Conservation (phyloP, 345 rosid genomes). For the Citrus sinensis region DVS_A1.0 CM039166.1:408001-408500, state of each 20-base stretch:
- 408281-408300: constrained; percentile 2
- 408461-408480: neutral
- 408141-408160: constrained; percentile 74
- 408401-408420: neutral
- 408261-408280: neutral
- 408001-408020: neutral
- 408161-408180: constrained; percentile 74
- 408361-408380: neutral
- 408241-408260: neutral
- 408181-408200: constrained; percentile 76
- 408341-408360: constrained; percentile 94
- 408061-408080: neutral
- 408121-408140: constrained; percentile 60
- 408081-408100: constrained; percentile 61
- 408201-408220: constrained; percentile 83
- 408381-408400: neutral
- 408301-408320: constrained; percentile 81
- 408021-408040: neutral
- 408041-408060: neutral
- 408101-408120: constrained; percentile 54
- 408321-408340: constrained; percentile 86
- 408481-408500: neutral
- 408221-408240: constrained; percentile 3
- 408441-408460: neutral
- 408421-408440: neutral